A percentile compares a stretch with the other conserved stretches of the same genome.
These are phyloP conservation scores for Hibiscus trionum DNA, from an alignment of 345 rosid species.

Conservation along the genomic window DNA sequence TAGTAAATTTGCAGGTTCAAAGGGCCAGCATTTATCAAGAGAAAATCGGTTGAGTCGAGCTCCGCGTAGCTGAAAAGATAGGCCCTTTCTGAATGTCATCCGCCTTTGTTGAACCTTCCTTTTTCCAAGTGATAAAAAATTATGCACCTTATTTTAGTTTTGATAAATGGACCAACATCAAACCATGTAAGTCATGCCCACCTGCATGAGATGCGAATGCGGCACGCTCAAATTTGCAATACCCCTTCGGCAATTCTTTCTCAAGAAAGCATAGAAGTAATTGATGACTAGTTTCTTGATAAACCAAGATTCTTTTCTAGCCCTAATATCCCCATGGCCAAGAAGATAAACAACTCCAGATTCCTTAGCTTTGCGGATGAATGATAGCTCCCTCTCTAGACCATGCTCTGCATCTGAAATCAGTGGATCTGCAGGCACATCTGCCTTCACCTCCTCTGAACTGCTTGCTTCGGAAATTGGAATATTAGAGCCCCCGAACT, in stretches of 20 bases:
- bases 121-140: not conserved
- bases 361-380: slow-evolving; percentile 85
- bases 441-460: slow-evolving; percentile 38
- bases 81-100: not conserved
- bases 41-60: not conserved
- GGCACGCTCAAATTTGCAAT: slow-evolving; percentile 89
- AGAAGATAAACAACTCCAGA: slow-evolving; percentile 94
- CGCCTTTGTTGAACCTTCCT: not conserved
- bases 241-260: slow-evolving; percentile 93
- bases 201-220: slow-evolving; percentile 91
- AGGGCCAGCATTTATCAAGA: not conserved
- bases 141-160: slow-evolving; percentile 1
- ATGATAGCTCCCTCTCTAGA: slow-evolving; percentile 86
- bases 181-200: slow-evolving; percentile 99
- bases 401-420: slow-evolving; percentile 66
- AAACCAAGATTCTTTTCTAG: slow-evolving; percentile 96
- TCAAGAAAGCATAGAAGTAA: slow-evolving; percentile 87
- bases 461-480: slow-evolving; percentile 49
- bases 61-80: not conserved
- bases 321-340: slow-evolving; percentile 94
- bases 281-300: slow-evolving; percentile 83
- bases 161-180: slow-evolving; percentile 22
- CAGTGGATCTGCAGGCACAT: slow-evolving; percentile 23
- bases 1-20: not conserved
- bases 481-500: slow-evolving; percentile 31